phyloP scores from a whole-genome alignment of 495 filamentous ascomycete species.

The Penicillium verhagenii region DNA sequence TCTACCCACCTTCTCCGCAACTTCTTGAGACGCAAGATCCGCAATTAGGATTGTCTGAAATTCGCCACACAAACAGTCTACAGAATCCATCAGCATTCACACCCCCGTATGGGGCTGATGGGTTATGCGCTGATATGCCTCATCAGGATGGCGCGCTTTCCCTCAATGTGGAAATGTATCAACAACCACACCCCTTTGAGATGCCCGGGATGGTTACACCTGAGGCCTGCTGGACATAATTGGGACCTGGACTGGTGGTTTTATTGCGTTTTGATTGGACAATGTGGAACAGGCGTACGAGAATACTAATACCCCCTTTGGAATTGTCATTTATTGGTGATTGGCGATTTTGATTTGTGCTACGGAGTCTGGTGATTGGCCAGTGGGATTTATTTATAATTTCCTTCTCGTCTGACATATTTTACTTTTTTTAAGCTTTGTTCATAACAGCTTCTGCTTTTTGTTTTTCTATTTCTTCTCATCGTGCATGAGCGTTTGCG shows the following conservation, averaged over 20 bases:
- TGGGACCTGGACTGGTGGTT: not conserved
- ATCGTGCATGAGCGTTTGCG: not conserved
- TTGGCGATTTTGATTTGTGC: not conserved
- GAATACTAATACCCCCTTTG: not conserved
- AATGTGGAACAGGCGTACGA: not conserved
- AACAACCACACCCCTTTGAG: constrained; percentile 31
- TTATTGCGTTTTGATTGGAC: not conserved
- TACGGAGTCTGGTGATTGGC: not conserved
- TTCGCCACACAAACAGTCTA: constrained; percentile 21
- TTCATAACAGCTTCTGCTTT: not conserved
- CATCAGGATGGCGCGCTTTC: constrained; percentile 27
- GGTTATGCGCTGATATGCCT: constrained; percentile 28
- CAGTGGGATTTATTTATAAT: not conserved
- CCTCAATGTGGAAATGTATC: constrained; percentile 36
- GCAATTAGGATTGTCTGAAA: constrained; percentile 27
- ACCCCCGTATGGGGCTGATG: constrained; percentile 33
- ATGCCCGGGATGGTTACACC: constrained; percentile 28
- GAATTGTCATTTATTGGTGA: too few species aligned
- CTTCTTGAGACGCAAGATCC: constrained; percentile 36
- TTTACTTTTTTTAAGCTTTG: too few species aligned
- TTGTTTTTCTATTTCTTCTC: not conserved
- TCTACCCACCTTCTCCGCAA: constrained; percentile 40
- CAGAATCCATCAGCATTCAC: constrained; percentile 22
- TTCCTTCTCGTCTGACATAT: not conserved
- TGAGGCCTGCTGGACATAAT: constrained; percentile 35